Conservation (phyloP, 2,329 filamentous ascomycete species). For the Penicillium rolfsii region DNA sequence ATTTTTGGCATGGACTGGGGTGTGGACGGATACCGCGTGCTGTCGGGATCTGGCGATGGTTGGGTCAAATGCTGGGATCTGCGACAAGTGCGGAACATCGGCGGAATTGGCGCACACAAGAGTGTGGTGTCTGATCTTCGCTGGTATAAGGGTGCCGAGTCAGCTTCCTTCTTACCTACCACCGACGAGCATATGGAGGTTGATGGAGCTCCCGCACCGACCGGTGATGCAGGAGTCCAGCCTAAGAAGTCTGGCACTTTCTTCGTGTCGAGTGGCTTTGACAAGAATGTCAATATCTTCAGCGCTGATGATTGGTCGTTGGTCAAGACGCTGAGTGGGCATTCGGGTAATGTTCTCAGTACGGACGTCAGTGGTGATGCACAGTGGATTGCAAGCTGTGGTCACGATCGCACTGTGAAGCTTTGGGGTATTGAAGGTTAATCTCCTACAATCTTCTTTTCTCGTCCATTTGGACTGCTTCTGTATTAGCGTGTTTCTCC, state of each 20-base stretch:
- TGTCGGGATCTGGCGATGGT: slow-evolving; percentile 90
- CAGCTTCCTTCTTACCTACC: slow-evolving; percentile 64
- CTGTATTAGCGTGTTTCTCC: background rate
- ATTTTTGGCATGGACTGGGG: slow-evolving; percentile 95
- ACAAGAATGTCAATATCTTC: slow-evolving; percentile 93
- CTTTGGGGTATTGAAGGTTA: slow-evolving; percentile 85
- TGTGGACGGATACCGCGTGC: slow-evolving; percentile 83
- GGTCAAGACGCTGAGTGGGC: slow-evolving; percentile 83
- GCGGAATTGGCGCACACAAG: slow-evolving; percentile 85
- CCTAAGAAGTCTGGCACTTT: slow-evolving; percentile 91
- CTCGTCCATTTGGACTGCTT: background rate
- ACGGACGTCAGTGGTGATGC: slow-evolving; percentile 85
- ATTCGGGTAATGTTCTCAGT: slow-evolving; percentile 89
- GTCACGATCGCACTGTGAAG: slow-evolving; percentile 93
- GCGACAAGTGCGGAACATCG: slow-evolving; percentile 79
- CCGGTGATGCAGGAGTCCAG: slow-evolving; percentile 45
- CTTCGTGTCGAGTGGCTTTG: slow-evolving; percentile 87
- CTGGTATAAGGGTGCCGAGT: slow-evolving; percentile 89
- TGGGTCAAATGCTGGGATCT: slow-evolving; percentile 99
- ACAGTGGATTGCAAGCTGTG: slow-evolving; percentile 91
- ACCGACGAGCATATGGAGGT: slow-evolving; percentile 57
- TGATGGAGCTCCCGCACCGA: slow-evolving; percentile 26
- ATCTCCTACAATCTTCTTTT: too few relatives aligned
- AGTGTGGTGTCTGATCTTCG: slow-evolving; percentile 89
- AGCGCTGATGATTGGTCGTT: slow-evolving; percentile 95